Evolutionary conservation across 23 red algal genomes (phyloP).

Genomic region (Chondrus crispus): DNA sequence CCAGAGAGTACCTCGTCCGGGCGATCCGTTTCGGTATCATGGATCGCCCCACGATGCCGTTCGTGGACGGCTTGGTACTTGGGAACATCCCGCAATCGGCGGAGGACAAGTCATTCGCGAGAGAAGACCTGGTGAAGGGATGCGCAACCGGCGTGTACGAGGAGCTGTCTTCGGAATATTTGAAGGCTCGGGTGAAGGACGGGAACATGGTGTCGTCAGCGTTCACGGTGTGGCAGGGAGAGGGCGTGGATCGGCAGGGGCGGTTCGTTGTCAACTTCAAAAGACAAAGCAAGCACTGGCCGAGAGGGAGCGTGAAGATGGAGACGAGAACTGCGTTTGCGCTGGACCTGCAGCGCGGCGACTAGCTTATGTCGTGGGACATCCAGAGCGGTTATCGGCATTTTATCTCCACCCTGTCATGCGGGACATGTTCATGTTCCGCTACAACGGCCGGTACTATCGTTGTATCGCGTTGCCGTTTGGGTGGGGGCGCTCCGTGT

Average conservation of each 20-base stretch:
- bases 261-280: constrained; percentile 7
- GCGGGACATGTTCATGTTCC: not conserved
- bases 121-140: not conserved
- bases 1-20: not conserved
- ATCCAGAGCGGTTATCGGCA: not conserved
- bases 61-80: not conserved
- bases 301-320: not conserved
- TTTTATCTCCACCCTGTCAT: not conserved
- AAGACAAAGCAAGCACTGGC: not conserved
- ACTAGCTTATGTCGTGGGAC: not conserved
- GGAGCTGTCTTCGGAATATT: not conserved
- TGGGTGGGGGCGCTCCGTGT: not conserved
- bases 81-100: not conserved
- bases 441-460: not conserved
- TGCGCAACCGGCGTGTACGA: not conserved
- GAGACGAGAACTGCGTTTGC: not conserved
- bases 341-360: not conserved
- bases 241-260: not conserved
- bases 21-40: not conserved
- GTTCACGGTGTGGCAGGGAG: not conserved
- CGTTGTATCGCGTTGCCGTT: not conserved
- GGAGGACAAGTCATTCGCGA: not conserved
- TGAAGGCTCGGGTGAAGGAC: not conserved
- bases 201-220: not conserved
- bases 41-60: not conserved